Evolutionary conservation across 192 early-diverging fungal genomes (phyloP), one percentile per base, ranked within the genome.

Genomic region (Mortierella hygrophila): DNA sequence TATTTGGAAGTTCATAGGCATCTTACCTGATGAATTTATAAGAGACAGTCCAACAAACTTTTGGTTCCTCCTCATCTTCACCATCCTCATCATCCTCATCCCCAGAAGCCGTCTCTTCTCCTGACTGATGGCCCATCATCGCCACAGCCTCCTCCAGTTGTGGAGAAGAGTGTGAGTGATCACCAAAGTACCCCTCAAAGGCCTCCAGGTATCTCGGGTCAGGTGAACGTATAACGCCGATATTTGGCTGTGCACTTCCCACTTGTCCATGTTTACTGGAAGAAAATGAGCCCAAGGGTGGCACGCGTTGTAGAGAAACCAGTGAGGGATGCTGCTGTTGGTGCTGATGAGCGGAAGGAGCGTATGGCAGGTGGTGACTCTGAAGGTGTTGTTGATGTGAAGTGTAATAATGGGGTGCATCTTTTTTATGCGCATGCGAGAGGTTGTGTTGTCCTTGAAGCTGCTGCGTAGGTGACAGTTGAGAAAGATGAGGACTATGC

Each of bases 191-290:
- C 15, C 44, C 41, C 40, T 72, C 65, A 38, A 85, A 29, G 41
- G 74, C 69, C 5, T 85, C 74, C 42, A 79, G 37, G 46, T 79
- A 85, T 57, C 77, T 78, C 9, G 68, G 72, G 9, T 75, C 65
- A 18, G 72, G 81, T 8, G 80, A 70, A 41, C 47, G 79, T 7
- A 71, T 26, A 15, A 32, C 3, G 26, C 60, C 29, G 26, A 41
- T 69, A 74, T 20, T 41, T 60, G 44, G 47, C 26, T 35, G 37
- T n/a, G 68, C 74, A 60, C 37, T 40, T 18, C 72, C 20, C 13
- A 26, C 18, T 5, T 37, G 52, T 11, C n/a, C 3, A 1, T 68
- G 68, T 40, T 52, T 41, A n/a, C 55, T 29, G 16, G 49, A 52
- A 21, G 32, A 68, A 40, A 38, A 42, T 68, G 40, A 68, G 60